Percentiles rank a stretch among this genome's conserved stretches.
Conservation (phyloP, 2,329 filamentous ascomycete genomes). For the Chaetomium olivaceum region DNA sequence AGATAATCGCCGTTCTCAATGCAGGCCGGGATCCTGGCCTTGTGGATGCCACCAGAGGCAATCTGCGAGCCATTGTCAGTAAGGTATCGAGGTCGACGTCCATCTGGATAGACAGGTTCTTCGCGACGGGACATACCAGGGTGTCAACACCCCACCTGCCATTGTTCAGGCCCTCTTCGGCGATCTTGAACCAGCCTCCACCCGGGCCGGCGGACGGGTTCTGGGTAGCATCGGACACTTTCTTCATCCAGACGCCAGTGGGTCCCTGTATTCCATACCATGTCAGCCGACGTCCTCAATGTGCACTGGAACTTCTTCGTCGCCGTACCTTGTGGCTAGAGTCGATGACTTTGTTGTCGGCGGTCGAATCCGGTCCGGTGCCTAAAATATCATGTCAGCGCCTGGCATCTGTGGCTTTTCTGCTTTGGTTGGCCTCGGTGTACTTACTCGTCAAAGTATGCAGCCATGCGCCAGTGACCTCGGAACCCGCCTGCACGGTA, state of each 20-base stretch:
- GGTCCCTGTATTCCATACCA: background rate
- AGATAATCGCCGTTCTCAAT: background rate
- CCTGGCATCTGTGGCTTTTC: background rate
- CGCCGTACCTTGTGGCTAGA: conserved; percentile 1
- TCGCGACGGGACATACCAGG: background rate
- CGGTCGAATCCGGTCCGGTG: conserved; percentile 1
- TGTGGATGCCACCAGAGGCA: background rate
- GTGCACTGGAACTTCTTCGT: background rate
- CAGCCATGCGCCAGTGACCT: conserved; percentile 2
- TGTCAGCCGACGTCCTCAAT: background rate
- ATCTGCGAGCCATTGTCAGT: background rate
- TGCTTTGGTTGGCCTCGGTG: background rate
- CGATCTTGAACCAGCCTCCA: conserved; percentile 5
- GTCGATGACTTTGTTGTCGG: conserved; percentile 6
- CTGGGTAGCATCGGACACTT: background rate
- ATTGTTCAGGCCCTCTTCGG: background rate
- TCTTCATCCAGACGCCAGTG: background rate
- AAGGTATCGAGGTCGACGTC: background rate
- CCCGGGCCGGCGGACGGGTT: background rate
- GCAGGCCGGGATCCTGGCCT: background rate
- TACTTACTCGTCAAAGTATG: background rate
- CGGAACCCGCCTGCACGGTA: background rate
- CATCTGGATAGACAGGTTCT: background rate
- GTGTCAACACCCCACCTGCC: background rate
- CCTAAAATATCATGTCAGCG: background rate